phyloP scores from a whole-genome alignment of 352 stramenopile genomes.

The Globisporangium nunn region DNA sequence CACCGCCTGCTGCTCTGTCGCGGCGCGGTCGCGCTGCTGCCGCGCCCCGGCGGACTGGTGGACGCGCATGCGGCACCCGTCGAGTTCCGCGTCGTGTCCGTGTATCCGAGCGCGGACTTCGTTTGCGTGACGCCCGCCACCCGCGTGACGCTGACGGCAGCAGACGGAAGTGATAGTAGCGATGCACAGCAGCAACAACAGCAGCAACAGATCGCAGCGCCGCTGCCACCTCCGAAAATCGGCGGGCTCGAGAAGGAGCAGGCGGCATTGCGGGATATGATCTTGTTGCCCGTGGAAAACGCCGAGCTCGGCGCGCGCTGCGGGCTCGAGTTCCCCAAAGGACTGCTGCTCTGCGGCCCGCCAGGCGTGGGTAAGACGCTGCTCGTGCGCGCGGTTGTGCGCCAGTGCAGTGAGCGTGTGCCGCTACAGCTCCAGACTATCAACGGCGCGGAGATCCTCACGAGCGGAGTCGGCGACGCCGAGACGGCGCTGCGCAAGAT shows the following conservation, averaged over 20 bases:
- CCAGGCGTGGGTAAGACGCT: conserved; percentile 81
- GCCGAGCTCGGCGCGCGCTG: conserved; percentile 20
- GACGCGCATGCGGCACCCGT: conserved; percentile 1
- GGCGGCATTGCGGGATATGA: conserved; percentile 52
- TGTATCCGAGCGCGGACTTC: conserved; percentile 32
- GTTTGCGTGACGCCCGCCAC: conserved; percentile 31
- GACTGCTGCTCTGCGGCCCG: conserved; percentile 62
- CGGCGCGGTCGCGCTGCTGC: conserved; percentile 32
- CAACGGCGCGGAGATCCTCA: conserved; percentile 80
- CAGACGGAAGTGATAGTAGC: too few relatives aligned
- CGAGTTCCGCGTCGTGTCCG: conserved; percentile 40
- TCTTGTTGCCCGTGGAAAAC: conserved; percentile 48
- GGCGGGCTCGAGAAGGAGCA: conserved; percentile 68
- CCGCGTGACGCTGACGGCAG: conserved; percentile 37
- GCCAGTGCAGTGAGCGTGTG: conserved; percentile 41
- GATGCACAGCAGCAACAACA: background rate
- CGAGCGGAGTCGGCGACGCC: conserved; percentile 59
- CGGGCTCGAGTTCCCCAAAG: conserved; percentile 61
- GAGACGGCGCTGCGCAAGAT: conserved; percentile 53
- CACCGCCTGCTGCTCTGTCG: conserved; percentile 36
- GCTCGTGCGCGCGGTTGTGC: conserved; percentile 58
- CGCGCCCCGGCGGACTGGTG: conserved; percentile 18
- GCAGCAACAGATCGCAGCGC: background rate
- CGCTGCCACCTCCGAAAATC: conserved; percentile 17
- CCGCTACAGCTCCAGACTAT: conserved; percentile 57